Evolutionary conservation across 2,329 filamentous ascomycete genomes (phyloP), one percentile per base, ranked within the genome.

Genomic region (Pseudogymnoascus sp.): DNA sequence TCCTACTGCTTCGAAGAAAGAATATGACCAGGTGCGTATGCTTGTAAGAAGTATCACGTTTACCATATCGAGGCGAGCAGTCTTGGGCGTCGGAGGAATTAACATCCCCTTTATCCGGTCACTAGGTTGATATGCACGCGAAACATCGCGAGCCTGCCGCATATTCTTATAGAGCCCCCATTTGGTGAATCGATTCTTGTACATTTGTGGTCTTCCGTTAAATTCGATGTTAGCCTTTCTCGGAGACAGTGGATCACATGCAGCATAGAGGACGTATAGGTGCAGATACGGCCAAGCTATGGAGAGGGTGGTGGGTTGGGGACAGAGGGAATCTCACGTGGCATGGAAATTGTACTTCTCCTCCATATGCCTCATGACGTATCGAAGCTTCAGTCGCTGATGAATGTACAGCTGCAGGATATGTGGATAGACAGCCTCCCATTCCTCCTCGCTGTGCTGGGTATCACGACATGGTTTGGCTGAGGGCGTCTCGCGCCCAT

Each of bases 181-280:
- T 59, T 65, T 65, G 11, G 67, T 57, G 33, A 69, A 67, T 4
- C 67, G 61, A 35, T 68, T 69, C 63, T 68, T 69, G 63, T 69
- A 69, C 67, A 69, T 69, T 39, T 69, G 67, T 31, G 57, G 50
- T 21, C 64, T 68, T 11, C 13, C 39, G 21, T 41, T 24, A 10
- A 41, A 41, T 41, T 41, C 33, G 8, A 41, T 41, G 39, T 41
- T 21, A 41, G 39, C 17, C 9, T 41, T 21, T 41, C 39, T 24
- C 39, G 39, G 17, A 24, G 39, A 41, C 17, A 7, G 9, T 24
- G 17, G 39, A 41, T 8, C 5, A 24, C 39, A 24, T 41, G 17
- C 39, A 41, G 17, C 39, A 41, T 41, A 24, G 17, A 24, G 39
- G 17, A 41, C 21, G 17, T 41, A 41, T 24, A 9, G 39, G 39